These are phyloP conservation scores for Alternaria gaisen DNA, from an alignment of 2,329 filamentous ascomycete species.

Conservation along the genomic window DNA sequence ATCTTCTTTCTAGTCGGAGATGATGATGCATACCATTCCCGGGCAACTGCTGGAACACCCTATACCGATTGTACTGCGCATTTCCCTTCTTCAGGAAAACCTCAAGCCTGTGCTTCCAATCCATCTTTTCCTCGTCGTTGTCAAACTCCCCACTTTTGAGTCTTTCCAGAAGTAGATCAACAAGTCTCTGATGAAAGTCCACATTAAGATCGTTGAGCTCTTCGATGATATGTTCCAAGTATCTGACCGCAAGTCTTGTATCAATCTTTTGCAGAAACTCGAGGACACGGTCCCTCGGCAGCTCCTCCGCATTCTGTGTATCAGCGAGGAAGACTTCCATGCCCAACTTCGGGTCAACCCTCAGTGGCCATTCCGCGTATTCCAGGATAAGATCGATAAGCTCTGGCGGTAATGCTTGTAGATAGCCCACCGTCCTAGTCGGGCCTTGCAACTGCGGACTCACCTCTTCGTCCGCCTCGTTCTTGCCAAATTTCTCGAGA, in stretches of 20 bases:
- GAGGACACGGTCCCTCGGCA: constrained; percentile 80
- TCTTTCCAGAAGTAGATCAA: constrained; percentile 73
- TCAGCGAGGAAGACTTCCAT: constrained; percentile 96
- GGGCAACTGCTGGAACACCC: constrained; percentile 80
- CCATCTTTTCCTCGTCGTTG: constrained; percentile 47
- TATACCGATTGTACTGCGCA: constrained; percentile 79
- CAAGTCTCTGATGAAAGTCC: constrained; percentile 85
- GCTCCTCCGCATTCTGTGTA: constrained; percentile 90
- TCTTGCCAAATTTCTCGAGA: constrained; percentile 78
- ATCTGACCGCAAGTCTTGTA: constrained; percentile 74
- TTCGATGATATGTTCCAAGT: constrained; percentile 88
- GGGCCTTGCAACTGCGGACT: constrained; percentile 76
- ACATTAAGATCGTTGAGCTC: constrained; percentile 86
- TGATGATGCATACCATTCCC: constrained; percentile 70
- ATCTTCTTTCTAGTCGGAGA: neutral
- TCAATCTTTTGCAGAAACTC: constrained; percentile 77
- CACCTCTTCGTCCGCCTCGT: constrained; percentile 57
- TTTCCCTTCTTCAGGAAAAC: constrained; percentile 75
- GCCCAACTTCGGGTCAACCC: constrained; percentile 73
- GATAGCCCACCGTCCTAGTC: constrained; percentile 82
- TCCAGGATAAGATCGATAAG: constrained; percentile 91
- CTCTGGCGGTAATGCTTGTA: constrained; percentile 87
- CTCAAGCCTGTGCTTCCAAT: constrained; percentile 73
- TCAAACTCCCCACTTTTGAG: constrained; percentile 54
- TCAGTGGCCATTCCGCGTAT: constrained; percentile 88